Evolutionary conservation across 768 basidiomycete genomes (phyloP).

Genomic region (Leucosporidium creatinivorum): DNA sequence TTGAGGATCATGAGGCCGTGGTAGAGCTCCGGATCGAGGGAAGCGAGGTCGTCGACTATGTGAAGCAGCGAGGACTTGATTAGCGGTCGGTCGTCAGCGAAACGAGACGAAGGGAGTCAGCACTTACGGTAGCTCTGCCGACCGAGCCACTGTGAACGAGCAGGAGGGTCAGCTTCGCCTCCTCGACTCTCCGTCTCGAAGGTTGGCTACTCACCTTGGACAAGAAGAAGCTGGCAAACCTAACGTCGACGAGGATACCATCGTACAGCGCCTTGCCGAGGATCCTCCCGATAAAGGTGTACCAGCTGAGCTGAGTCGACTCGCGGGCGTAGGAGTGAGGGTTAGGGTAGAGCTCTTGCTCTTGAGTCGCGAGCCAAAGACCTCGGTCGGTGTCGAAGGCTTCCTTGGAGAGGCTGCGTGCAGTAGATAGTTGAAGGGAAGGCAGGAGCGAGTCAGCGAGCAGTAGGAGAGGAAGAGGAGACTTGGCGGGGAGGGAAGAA

Average conservation of each 20-base stretch:
- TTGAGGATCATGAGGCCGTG: constrained; percentile 87
- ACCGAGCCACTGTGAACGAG: constrained; percentile 66
- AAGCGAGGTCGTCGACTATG: constrained; percentile 75
- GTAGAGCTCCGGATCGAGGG: constrained; percentile 85
- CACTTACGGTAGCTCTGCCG: constrained; percentile 62
- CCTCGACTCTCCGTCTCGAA: background rate
- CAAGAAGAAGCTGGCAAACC: constrained; percentile 91
- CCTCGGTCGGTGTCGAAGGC: constrained; percentile 92
- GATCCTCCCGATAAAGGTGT: constrained; percentile 82
- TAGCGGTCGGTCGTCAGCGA: background rate
- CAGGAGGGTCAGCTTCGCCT: constrained; percentile 39
- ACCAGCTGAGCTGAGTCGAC: constrained; percentile 73
- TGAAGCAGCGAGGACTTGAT: background rate
- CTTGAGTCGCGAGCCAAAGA: constrained; percentile 81
- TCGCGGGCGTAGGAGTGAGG: constrained; percentile 87
- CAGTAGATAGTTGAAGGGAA: background rate
- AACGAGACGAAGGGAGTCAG: too few species aligned
- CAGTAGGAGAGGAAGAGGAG: background rate
- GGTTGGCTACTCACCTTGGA: constrained; percentile 51
- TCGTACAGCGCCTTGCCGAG: constrained; percentile 95
- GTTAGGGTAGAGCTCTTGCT: constrained; percentile 92
- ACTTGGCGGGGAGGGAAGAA: background rate
- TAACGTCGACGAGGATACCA: constrained; percentile 87
- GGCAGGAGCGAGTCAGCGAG: too few species aligned
- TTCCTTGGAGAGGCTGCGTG: constrained; percentile 67